Evolutionary conservation across 2,329 filamentous ascomycete genomes (phyloP), one percentile per base, ranked within the genome.

Genomic region (Diaporthe vexans): DNA sequence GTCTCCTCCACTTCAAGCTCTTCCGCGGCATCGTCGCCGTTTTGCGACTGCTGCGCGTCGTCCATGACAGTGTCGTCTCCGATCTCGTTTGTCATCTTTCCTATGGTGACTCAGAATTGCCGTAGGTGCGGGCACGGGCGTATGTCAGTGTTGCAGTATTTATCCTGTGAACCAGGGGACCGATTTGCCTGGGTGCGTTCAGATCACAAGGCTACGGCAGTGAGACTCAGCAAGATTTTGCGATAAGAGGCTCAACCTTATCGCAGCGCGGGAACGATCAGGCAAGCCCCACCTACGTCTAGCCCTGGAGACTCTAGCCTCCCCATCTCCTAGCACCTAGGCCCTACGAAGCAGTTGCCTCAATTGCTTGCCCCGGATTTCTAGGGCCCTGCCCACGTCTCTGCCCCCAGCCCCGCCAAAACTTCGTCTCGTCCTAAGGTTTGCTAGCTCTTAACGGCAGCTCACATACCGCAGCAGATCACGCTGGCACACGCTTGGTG

Each of bases 61-160:
- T 87, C 83, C 86, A 88, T 88, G 76, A 78, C 75, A 35, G 79
- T 77, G 61, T 83, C 82, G 37, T 77, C 79, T 65, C 37, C 74
- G 56, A 72, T 70, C n/a, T 65, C 71, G 48, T 76, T 79, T 21
- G 76, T 75, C 48, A 76, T 76, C 11, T 70, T 76, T 57, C 4
- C 56, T 54, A 29, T 56, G 43, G 17, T 19, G 37, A 26, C 9
- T 24, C 48, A 63, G 35, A 15, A 1, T 63, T 29, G 26, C 29
- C 15, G 37, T 51, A 37, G 33, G 24, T 63, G 35, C 13, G 48
- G 29, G 21, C 63, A 68, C 46, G 15, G 33, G n/a, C 21, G 29
- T 26, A 29, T 40, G 26, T 68, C 48, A 26, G 37, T 35, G 63
- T 21, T 54, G 48, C 63, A 40, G 48, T 68, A 37, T 26, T 29